phyloP scores from a whole-genome alignment of 257 asterid species.

The Fraxinus excelsior region DNA sequence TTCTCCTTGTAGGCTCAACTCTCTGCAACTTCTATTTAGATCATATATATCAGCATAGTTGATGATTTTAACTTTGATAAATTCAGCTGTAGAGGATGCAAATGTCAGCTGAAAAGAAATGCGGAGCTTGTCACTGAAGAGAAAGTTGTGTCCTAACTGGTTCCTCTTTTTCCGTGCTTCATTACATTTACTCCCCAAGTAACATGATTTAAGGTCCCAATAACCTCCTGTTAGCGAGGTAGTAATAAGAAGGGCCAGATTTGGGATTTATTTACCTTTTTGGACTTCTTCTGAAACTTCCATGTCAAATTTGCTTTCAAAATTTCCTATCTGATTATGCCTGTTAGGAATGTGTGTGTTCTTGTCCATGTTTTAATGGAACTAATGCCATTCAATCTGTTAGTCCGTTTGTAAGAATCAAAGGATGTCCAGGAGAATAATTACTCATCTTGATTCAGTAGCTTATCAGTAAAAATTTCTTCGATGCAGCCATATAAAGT shows the following conservation, averaged over 20 bases:
- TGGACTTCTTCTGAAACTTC: not conserved
- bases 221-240: not conserved
- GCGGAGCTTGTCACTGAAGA: not conserved
- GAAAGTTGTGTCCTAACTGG: not conserved
- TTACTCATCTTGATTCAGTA: not conserved
- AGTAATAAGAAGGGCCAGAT: not conserved
- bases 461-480: not conserved
- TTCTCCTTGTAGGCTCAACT: not conserved
- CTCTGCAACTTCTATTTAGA: not conserved
- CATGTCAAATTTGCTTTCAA: not conserved
- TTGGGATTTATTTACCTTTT: not conserved
- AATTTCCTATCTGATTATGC: not conserved
- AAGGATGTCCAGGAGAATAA: not conserved
- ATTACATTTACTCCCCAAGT: not conserved
- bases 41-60: not conserved
- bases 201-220: not conserved
- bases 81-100: not conserved
- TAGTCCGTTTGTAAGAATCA: not conserved
- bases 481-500: conserved; percentile 59
- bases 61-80: not conserved
- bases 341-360: not conserved
- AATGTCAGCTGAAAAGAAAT: not conserved
- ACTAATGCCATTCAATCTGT: not conserved
- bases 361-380: not conserved
- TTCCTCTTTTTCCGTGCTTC: conserved; percentile 1